Evolutionary conservation across 129 eudicot species (phyloP), one percentile per base, ranked within the genome.

Genomic region (Glebionis coronaria): DNA sequence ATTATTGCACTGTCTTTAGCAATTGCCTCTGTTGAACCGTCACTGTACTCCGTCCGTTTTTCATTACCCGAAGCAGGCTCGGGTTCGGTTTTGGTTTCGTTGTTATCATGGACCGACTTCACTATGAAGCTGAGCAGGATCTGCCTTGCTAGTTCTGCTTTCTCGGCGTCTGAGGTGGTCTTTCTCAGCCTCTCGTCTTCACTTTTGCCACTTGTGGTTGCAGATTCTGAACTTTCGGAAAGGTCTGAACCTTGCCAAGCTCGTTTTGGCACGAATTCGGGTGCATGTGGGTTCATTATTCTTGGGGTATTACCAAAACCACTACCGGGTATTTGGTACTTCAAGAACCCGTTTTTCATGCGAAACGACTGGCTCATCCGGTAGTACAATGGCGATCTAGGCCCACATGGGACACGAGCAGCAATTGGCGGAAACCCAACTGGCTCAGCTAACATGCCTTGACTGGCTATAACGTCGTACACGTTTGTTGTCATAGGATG

Each of bases 261-360:
- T 61, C 75, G 82, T 83, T 85, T 75, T 0, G 97, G 99, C 12
- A 94, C 86, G 49, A 82, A 94, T 64, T 87, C 99, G 14, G 97
- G 99, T 68, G 99, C 99, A 70, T 94, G 84, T 1, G 99, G 99
- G 71, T 94, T 94, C 99, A 94, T 94, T 54, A 70, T 79, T 71
- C 76, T 82, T 47, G 82, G 79, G 72, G 58, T 68, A 4, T 65
- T 77, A 71, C 84, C 87, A 11, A 61, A 56, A 18, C 88, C 81
- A 14, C 74, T 77, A 23, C 81, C 77, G 4, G 97, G 88, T 42
- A 70, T 74, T 70, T 82, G 95, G 47, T 90, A 79, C 53, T 80
- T 85, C 70, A 83, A 58, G 54, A 78, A 63, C 47, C 85, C 88
- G 12, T 84, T 84, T 77, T 88, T 85, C 72, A 79, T 76, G 51